phyloP scores from a whole-genome alignment of 208 protist genomes.

The Endotrypanum monterogeii region DNA sequence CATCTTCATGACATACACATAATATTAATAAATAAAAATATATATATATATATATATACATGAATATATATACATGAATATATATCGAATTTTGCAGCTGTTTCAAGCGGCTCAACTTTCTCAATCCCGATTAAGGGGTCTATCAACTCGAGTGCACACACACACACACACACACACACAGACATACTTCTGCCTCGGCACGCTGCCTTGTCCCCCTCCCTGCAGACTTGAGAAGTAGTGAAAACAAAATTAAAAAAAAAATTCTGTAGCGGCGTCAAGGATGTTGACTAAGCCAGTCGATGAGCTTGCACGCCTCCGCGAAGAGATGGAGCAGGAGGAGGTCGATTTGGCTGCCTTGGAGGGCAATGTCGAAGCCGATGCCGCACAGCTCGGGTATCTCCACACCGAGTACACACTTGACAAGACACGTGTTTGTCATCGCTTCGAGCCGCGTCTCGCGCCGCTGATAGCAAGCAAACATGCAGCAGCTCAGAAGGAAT shows the following conservation, averaged over 20 bases:
- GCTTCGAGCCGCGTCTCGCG: constrained; percentile 64
- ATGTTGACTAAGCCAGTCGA: constrained; percentile 14
- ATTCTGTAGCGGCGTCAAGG: not conserved
- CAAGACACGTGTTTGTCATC: constrained; percentile 41
- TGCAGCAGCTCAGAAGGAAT: constrained; percentile 33
- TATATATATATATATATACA: not conserved
- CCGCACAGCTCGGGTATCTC: constrained; percentile 65
- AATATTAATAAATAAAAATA: no score
- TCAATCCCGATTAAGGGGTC: not conserved
- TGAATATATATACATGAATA: not conserved
- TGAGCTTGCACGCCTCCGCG: constrained; percentile 32
- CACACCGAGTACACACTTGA: constrained; percentile 75
- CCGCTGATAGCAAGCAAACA: constrained; percentile 51
- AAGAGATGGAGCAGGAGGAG: constrained; percentile 48
- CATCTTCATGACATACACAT: no score
- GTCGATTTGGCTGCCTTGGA: constrained; percentile 46
- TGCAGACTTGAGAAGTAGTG: no score
- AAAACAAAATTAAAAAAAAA: not conserved
- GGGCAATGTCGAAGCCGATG: constrained; percentile 57
- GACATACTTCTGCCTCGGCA: not conserved
- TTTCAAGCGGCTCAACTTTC: not conserved
- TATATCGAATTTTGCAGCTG: not conserved
- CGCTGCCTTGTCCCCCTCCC: not conserved
- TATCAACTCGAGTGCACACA: no score
- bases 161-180: not conserved